phyloP scores from a whole-genome alignment of 169 alveolate genomes.

The Miamiensis avidus region DNA sequence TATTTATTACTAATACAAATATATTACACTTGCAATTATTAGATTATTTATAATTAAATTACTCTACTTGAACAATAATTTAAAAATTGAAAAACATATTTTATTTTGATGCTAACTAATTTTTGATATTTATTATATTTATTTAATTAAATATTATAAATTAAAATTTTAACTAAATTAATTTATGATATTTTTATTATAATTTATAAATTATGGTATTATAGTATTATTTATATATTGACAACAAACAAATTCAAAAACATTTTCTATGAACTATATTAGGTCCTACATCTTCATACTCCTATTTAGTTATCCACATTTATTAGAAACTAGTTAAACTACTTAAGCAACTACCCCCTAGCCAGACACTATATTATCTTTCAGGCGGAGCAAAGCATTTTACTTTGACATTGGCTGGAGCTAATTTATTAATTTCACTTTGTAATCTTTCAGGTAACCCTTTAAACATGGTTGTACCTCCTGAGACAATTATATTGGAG shows the following conservation, averaged over 20 bases:
- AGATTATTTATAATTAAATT: too few relatives aligned
- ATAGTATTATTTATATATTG: too few relatives aligned
- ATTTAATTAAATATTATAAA: too few relatives aligned
- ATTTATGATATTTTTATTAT: too few relatives aligned
- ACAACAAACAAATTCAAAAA: constrained; percentile 42
- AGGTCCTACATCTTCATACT: constrained; percentile 71
- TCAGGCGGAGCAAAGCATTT: constrained; percentile 79
- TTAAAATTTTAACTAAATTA: too few relatives aligned
- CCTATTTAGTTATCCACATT: constrained; percentile 76
- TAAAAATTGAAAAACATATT: too few relatives aligned
- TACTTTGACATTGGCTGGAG: constrained; percentile 78
- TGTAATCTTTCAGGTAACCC: constrained; percentile 67
- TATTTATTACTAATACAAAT: too few relatives aligned
- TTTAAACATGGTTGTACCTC: constrained; percentile 67
- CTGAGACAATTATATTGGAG: constrained; percentile 60
- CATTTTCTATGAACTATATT: constrained; percentile 77
- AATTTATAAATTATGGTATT: too few relatives aligned
- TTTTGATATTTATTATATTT: too few relatives aligned
- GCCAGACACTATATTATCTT: constrained; percentile 77
- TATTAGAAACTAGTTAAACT: constrained; percentile 57
- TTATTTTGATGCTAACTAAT: too few relatives aligned
- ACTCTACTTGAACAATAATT: too few relatives aligned
- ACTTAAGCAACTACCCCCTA: constrained; percentile 76
- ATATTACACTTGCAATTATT: too few relatives aligned
- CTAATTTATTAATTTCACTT: constrained; percentile 67